Evolutionary conservation across 768 basidiomycete genomes (phyloP).

Genomic region (Thelephora ganbajun): DNA sequence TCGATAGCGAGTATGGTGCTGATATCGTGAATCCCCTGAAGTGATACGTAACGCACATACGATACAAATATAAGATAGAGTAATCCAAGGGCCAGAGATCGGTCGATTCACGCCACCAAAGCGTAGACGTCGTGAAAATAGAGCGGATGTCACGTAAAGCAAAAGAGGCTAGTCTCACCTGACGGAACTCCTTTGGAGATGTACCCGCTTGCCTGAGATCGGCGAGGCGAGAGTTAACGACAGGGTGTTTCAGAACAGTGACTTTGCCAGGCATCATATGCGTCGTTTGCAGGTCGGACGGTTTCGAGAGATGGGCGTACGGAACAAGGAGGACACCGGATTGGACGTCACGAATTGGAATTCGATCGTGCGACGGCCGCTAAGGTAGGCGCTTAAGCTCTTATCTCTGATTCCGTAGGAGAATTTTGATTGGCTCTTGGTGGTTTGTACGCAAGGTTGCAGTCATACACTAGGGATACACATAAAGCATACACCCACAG

Average conservation of each 20-base stretch:
- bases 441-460: neutral
- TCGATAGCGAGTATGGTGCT: slow-evolving; percentile 75
- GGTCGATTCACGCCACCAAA: too few species aligned
- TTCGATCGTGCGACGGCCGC: neutral
- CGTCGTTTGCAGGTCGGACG: neutral
- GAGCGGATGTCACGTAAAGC: neutral
- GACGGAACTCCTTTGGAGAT: slow-evolving; percentile 62
- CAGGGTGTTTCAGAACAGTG: slow-evolving; percentile 51
- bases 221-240: slow-evolving; percentile 62
- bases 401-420: too few species aligned
- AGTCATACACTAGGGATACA: neutral
- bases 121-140: neutral
- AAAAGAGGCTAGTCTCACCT: too few species aligned
- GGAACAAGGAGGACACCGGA: too few species aligned
- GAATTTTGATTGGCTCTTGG: too few species aligned
- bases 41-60: slow-evolving; percentile 1
- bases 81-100: too few species aligned
- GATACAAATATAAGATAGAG: neutral
- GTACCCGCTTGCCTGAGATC: slow-evolving; percentile 51
- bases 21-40: slow-evolving; percentile 60
- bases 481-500: neutral
- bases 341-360: too few species aligned
- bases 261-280: slow-evolving; percentile 22
- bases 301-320: too few species aligned
- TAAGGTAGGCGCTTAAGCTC: too few species aligned